Conservation (phyloP, 2,329 filamentous ascomycete species). For the Pseudonectria buxi region DNA sequence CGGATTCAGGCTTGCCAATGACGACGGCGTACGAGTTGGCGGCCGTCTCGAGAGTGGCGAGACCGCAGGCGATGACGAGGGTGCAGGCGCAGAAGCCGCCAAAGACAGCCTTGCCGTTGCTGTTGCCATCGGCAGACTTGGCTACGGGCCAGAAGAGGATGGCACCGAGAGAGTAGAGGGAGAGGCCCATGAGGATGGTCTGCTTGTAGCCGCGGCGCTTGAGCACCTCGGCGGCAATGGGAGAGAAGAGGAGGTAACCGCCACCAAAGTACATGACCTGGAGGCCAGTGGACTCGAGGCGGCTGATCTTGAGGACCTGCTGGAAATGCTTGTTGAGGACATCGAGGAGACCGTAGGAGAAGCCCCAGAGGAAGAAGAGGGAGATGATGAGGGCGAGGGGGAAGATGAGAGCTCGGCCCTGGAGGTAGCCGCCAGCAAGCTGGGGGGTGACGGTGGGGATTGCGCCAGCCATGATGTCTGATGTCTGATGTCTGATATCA, state of each 20-base stretch:
- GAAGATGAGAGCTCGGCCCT: conserved; percentile 35
- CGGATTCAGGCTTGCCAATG: conserved; percentile 32
- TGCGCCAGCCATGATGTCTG: conserved; percentile 15
- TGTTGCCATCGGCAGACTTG: conserved; percentile 34
- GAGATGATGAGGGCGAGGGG: conserved; percentile 54
- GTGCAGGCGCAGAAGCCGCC: conserved; percentile 67
- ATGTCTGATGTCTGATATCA: neutral
- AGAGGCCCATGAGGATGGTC: conserved; percentile 61
- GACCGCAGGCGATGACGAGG: conserved; percentile 66
- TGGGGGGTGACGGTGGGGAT: conserved; percentile 16
- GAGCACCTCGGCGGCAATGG: conserved; percentile 52
- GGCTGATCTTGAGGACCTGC: conserved; percentile 35
- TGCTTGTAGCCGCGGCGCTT: conserved; percentile 58
- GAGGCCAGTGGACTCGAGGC: conserved; percentile 39
- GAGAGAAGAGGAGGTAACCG: conserved; percentile 32
- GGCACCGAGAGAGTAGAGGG: conserved; percentile 56
- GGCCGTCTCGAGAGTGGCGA: conserved; percentile 68
- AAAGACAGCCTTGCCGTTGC: conserved; percentile 37
- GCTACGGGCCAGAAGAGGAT: conserved; percentile 50
- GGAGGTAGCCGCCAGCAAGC: conserved; percentile 18
- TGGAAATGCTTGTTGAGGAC: conserved; percentile 47
- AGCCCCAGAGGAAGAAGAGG: conserved; percentile 42
- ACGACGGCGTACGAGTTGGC: conserved; percentile 63
- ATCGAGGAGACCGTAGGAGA: conserved; percentile 39
- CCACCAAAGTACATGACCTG: conserved; percentile 52